Percentiles rank a stretch among this genome's conserved stretches.
Conservation (phyloP, 2,329 filamentous ascomycete species). For the Sporothrix brunneoviolacea region DNA sequence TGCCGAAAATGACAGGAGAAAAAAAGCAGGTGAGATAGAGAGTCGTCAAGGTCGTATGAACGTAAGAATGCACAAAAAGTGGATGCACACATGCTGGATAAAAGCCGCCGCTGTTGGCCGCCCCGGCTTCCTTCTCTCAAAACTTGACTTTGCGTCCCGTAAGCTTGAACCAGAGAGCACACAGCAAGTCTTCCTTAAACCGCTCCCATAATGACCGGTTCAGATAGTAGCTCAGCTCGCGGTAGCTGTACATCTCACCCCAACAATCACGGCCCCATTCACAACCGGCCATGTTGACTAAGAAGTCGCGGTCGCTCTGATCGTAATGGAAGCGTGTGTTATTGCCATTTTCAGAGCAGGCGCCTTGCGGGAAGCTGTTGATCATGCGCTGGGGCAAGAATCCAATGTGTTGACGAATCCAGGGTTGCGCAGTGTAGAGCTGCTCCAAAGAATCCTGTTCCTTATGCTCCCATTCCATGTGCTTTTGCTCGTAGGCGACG, state of each 20-base stretch:
- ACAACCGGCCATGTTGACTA: conserved; percentile 98
- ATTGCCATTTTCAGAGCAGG: conserved; percentile 72
- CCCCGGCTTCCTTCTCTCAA: conserved; percentile 24
- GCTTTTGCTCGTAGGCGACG: conserved; percentile 93
- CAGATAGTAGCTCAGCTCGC: conserved; percentile 81
- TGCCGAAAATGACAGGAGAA: background rate
- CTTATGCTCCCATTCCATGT: conserved; percentile 99
- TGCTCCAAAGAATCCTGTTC: conserved; percentile 94
- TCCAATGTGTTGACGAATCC: conserved; percentile 80
- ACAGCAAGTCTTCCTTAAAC: conserved; percentile 61
- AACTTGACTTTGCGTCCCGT: conserved; percentile 56
- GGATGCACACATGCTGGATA: background rate
- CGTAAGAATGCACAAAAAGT: background rate
- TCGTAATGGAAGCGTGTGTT: conserved; percentile 80
- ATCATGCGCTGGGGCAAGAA: conserved; percentile 89
- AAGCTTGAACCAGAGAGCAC: conserved; percentile 55
- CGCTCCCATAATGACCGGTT: conserved; percentile 78
- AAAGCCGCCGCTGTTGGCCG: no score
- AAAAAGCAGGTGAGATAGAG: background rate
- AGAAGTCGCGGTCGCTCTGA: conserved; percentile 76
- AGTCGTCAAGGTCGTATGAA: conserved; percentile 14
- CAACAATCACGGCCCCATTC: conserved; percentile 96
- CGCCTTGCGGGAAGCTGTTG: conserved; percentile 88
- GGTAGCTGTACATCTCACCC: conserved; percentile 95
- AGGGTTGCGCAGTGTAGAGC: conserved; percentile 84